Evolutionary conservation across 2,329 filamentous ascomycete genomes (phyloP).

Genomic region (Fusarium redolens): DNA sequence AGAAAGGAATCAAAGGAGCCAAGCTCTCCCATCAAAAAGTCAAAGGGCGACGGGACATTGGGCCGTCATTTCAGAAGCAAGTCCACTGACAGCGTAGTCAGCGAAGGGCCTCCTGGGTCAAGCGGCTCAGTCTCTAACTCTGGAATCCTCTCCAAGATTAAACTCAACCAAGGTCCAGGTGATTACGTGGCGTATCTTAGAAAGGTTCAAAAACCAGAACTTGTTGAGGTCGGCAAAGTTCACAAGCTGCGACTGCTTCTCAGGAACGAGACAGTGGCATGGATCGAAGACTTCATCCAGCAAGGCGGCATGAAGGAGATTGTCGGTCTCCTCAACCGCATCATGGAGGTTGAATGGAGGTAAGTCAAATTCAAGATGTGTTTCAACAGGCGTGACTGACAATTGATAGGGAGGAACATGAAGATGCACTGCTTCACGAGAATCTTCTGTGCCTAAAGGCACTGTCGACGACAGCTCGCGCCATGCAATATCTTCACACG

Average conservation of each 20-base stretch:
- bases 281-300: slow-evolving; percentile 92
- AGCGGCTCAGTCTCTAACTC: slow-evolving; percentile 67
- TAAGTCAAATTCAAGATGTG: slow-evolving; percentile 56
- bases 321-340: slow-evolving; percentile 86
- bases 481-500: slow-evolving; percentile 81
- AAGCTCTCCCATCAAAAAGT: slow-evolving; percentile 78
- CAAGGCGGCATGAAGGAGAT: slow-evolving; percentile 94
- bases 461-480: slow-evolving; percentile 89
- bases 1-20: slow-evolving; percentile 72
- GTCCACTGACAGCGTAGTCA: slow-evolving; percentile 76
- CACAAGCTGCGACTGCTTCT: slow-evolving; percentile 92
- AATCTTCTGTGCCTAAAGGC: slow-evolving; percentile 93
- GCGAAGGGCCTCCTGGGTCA: slow-evolving; percentile 65
- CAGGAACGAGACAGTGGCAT: slow-evolving; percentile 93
- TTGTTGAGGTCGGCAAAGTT: slow-evolving; percentile 91
- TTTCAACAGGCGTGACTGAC: slow-evolving; percentile 9
- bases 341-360: slow-evolving; percentile 97
- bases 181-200: slow-evolving; percentile 90
- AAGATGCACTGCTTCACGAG: slow-evolving; percentile 92
- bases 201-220: slow-evolving; percentile 82
- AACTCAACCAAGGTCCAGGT: slow-evolving; percentile 77
- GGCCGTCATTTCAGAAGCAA: slow-evolving; percentile 76
- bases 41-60: slow-evolving; percentile 72
- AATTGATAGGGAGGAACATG: slow-evolving; percentile 83
- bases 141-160: slow-evolving; percentile 73